Percentiles rank a stretch among this genome's conserved stretches.
phyloP scores from a whole-genome alignment of 2,329 filamentous ascomycete genomes.

The Eurotiales sp. region DNA sequence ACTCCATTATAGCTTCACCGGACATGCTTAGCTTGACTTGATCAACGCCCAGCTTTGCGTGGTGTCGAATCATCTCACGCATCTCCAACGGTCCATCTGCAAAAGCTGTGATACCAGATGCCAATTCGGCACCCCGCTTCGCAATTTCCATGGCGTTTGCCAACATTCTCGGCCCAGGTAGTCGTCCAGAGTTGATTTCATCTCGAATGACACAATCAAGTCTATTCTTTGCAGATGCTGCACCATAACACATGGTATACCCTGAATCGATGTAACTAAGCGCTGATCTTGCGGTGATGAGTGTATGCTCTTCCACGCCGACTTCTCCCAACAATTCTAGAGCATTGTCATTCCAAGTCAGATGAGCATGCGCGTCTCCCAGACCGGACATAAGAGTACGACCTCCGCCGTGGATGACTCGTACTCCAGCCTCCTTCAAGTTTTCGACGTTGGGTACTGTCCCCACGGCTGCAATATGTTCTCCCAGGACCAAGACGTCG shows the following conservation, averaged over 20 bases:
- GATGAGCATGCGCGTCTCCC: conserved; percentile 48
- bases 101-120: conserved; percentile 41
- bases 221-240: conserved; percentile 45
- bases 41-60: conserved; percentile 39
- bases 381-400: conserved; percentile 50
- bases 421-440: conserved; percentile 30
- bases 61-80: conserved; percentile 27
- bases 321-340: conserved; percentile 41
- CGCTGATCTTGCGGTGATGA: conserved; percentile 43
- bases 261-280: conserved; percentile 47
- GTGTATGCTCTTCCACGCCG: conserved; percentile 46
- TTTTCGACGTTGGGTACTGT: conserved; percentile 27
- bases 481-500: conserved; percentile 34
- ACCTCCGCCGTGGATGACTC: conserved; percentile 37
- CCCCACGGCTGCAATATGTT: conserved; percentile 34
- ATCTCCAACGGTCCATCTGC: conserved; percentile 30
- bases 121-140: conserved; percentile 42
- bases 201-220: conserved; percentile 48
- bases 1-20: conserved; percentile 31
- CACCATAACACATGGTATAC: conserved; percentile 51
- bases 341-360: conserved; percentile 48
- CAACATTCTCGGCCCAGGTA: conserved; percentile 47
- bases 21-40: conserved; percentile 46
- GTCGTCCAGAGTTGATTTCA: conserved; percentile 47
- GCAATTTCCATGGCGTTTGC: conserved; percentile 51